Evolutionary conservation across 305 asterid species (phyloP), one percentile per base, ranked within the genome.

Genomic region (Rubia balearica): DNA sequence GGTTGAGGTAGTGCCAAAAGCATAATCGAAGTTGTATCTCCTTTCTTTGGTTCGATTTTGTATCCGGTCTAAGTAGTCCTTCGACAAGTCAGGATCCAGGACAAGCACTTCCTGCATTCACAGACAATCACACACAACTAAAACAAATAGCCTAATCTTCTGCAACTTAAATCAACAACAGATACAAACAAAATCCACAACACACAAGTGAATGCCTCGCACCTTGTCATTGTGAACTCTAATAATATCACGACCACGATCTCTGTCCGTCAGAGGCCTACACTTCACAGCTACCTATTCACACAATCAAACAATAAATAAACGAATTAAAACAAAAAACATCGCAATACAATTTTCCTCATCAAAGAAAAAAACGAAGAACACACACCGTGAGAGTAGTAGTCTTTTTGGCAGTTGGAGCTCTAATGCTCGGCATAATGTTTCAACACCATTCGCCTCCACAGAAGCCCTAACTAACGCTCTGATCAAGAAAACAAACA

Each of bases 1-100:
- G 65, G 76, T 74, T 8, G 94, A 85, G 77, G 76, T 77, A 42
- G 96, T 90, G 51, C 88, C 92, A 85, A 86, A 93, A 42, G 96
- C 97, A 80, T 84, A 84, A 84, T 93, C 97, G 78, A 89, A 93
- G 74, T 84, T 72, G 75, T 93, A 91, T 82, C 85, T 81, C 66
- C 95, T 78, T 76, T 93, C 96, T 82, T 90, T 93, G 73, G 90
- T 86, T 73, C 96, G 87, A 77, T 90, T 86, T 61, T 91, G 97
- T 74, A 89, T 81, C 65, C 89, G 92, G 65, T 89, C 97, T 33
- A 93, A 80, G 83, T 93, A 93, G 80, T 83, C 89, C 86, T 93
- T 93, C 8, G 96, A 85, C 72, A 93, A 86, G 85, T 93, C 96
- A 64, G 98, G 98, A 88, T 93, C 98, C 86, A 93, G 79, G 64